Conservation (phyloP, 1,139 yeast genomes). For the Magnusiomyces tetraspermus region DNA sequence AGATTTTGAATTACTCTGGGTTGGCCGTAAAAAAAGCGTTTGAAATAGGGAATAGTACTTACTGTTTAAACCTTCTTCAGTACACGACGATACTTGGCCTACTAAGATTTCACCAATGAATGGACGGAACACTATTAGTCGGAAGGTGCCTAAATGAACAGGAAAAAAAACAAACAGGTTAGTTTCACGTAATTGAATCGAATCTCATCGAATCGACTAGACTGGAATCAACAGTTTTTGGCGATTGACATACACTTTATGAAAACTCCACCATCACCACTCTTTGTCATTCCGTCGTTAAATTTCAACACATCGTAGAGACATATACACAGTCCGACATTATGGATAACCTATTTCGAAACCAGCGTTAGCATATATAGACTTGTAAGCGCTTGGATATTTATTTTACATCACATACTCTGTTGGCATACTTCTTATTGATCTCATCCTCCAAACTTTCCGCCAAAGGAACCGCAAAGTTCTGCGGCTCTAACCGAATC, state of each 20-base stretch:
- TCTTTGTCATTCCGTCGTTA: slow-evolving; percentile 80
- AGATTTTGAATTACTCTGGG: neutral
- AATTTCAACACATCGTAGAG: slow-evolving; percentile 73
- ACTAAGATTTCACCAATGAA: slow-evolving; percentile 88
- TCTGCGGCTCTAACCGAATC: slow-evolving; percentile 78
- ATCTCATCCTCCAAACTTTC: slow-evolving; percentile 72
- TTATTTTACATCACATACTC: slow-evolving; percentile 30
- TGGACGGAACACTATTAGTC: slow-evolving; percentile 82
- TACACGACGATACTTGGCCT: slow-evolving; percentile 88
- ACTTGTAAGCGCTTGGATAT: neutral
- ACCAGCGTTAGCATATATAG: neutral
- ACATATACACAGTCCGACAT: slow-evolving; percentile 74
- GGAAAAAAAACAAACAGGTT: no score
- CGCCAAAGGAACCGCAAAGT: slow-evolving; percentile 61
- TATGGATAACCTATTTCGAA: slow-evolving; percentile 53
- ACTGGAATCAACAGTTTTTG: neutral
- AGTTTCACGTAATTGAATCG: no score
- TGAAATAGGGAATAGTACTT: neutral
- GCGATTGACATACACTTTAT: slow-evolving; percentile 39
- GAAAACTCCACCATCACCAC: slow-evolving; percentile 93
- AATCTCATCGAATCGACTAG: no score
- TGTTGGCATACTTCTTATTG: slow-evolving; percentile 76
- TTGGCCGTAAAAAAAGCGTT: neutral
- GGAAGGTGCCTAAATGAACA: slow-evolving; percentile 42
- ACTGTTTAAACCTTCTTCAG: slow-evolving; percentile 72